phyloP scores from a whole-genome alignment of 148 eudicot genomes.

The Tetragonia tetragonoides region DNA sequence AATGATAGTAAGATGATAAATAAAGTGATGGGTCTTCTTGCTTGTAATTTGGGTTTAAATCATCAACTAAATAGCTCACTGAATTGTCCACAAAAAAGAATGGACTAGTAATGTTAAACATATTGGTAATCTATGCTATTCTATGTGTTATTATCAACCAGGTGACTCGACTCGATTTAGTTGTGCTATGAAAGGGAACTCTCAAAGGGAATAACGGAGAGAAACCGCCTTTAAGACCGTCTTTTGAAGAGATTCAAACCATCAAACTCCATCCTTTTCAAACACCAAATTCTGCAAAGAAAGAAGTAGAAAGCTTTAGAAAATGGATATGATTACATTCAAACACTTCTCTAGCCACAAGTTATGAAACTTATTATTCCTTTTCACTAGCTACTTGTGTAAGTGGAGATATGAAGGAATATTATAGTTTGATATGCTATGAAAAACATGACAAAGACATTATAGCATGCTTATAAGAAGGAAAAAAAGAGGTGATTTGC shows the following conservation, averaged over 20 bases:
- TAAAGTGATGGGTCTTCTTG: neutral
- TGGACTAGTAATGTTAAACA: conserved; percentile 10
- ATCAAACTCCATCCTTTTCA: neutral
- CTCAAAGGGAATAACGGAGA: neutral
- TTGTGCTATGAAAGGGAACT: neutral
- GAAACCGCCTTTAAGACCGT: neutral
- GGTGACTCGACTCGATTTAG: neutral
- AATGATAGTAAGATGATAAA: conserved; percentile 2
- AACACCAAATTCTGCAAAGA: neutral
- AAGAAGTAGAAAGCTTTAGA: too few relatives aligned
- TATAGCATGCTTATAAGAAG: neutral
- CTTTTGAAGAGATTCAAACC: neutral
- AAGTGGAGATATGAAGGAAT: neutral
- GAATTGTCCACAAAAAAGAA: conserved; percentile 9
- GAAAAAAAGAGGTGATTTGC: conserved; percentile 8
- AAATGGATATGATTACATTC: too few relatives aligned
- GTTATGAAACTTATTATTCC: too few relatives aligned
- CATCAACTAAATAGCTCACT: conserved; percentile 8
- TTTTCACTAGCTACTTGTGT: neutral
- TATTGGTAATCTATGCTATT: neutral
- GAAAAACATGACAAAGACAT: conserved; percentile 6
- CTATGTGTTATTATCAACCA: conserved; percentile 11
- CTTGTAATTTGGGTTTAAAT: neutral
- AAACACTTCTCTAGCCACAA: neutral
- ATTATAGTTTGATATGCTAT: neutral